Percentiles rank a stretch among this genome's conserved stretches.
Evolutionary conservation across 2,329 filamentous ascomycete genomes (phyloP).

Genomic region (Teratosphaeria pseudoeucalypti): DNA sequence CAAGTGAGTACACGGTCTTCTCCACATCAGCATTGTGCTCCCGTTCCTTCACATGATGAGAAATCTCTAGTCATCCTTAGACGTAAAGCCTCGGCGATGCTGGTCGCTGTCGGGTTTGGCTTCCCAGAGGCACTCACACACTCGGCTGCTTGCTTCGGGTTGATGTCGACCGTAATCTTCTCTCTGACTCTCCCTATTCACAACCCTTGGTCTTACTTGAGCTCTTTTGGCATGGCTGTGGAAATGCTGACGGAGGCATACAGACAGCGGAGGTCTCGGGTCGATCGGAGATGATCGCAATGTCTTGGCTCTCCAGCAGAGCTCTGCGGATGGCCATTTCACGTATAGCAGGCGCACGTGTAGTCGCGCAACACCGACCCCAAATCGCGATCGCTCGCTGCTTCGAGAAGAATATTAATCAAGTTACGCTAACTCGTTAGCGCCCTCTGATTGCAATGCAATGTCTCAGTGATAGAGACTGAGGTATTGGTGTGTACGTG

Average conservation of each 20-base stretch:
- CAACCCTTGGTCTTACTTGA: background rate
- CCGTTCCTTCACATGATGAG: conserved; percentile 22
- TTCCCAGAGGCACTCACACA: conserved; percentile 17
- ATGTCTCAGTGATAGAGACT: too few species aligned
- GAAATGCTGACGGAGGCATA: background rate
- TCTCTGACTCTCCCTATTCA: conserved; percentile 18
- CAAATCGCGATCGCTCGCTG: background rate
- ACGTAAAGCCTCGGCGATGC: conserved; percentile 19
- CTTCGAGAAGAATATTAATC: too few species aligned
- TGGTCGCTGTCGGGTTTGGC: conserved; percentile 16
- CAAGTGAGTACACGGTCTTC: background rate
- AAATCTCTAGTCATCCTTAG: conserved; percentile 29
- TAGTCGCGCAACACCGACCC: background rate
- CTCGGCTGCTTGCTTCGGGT: conserved; percentile 6
- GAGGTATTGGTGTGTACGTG: too few species aligned
- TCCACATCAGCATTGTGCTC: background rate
- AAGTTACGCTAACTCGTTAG: too few species aligned
- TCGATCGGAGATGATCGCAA: background rate
- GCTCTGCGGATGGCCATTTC: background rate
- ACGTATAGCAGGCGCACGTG: background rate
- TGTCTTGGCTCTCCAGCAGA: background rate
- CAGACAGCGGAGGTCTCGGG: background rate
- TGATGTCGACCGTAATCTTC: conserved; percentile 28
- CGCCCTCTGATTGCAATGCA: too few species aligned
- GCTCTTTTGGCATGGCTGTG: background rate